phyloP scores from a whole-genome alignment of 2,329 filamentous ascomycete species.

The Fusarium floridanum region DNA sequence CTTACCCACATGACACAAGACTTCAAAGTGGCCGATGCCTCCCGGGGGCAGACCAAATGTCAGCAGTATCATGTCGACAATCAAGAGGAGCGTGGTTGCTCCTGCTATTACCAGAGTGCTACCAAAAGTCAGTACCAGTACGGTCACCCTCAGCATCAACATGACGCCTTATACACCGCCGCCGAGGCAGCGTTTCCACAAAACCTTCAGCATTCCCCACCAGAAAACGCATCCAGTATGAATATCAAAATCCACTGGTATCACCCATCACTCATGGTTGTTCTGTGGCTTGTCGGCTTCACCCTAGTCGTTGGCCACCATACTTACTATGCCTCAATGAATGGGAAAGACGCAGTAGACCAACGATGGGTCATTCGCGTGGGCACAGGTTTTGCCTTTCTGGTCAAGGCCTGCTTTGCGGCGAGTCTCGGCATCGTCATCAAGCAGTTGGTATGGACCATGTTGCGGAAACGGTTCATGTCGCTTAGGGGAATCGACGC shows the following conservation, averaged over 20 bases:
- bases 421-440: not conserved
- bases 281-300: not conserved
- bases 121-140: too few relatives aligned
- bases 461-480: not conserved
- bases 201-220: too few relatives aligned
- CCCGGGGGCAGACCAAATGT: too few relatives aligned
- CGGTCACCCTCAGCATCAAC: too few relatives aligned
- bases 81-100: too few relatives aligned
- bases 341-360: not conserved
- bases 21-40: too few relatives aligned
- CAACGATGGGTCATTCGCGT: not conserved
- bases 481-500: not conserved
- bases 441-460: not conserved
- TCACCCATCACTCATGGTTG: not conserved
- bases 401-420: not conserved
- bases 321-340: not conserved
- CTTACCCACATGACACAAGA: too few relatives aligned
- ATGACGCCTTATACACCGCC: too few relatives aligned
- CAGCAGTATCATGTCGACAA: too few relatives aligned
- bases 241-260: not conserved
- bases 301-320: not conserved
- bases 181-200: too few relatives aligned
- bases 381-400: not conserved
- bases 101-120: too few relatives aligned
- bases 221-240: too few relatives aligned